Percentiles rank a stretch among this genome's conserved stretches.
These are phyloP conservation scores for Xanthoconium purpureum DNA, from an alignment of 768 basidiomycete genomes.

Conservation along the genomic window DNA sequence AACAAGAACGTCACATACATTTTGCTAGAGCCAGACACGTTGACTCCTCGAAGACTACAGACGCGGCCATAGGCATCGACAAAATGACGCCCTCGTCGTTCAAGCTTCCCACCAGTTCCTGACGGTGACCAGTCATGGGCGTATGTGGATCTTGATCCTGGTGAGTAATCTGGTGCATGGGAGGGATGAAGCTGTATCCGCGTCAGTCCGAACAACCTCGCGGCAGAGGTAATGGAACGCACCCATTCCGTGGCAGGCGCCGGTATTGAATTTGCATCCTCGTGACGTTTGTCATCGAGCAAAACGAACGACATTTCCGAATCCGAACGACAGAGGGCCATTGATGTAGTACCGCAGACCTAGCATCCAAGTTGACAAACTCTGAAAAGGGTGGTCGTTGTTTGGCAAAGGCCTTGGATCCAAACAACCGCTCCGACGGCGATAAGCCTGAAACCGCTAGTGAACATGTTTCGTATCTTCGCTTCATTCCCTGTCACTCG, in stretches of 20 bases:
- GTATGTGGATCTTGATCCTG: slow-evolving; percentile 49
- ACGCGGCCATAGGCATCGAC: slow-evolving; percentile 78
- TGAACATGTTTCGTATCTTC: slow-evolving; percentile 6
- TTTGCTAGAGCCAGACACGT: slow-evolving; percentile 81
- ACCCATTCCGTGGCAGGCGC: slow-evolving; percentile 4
- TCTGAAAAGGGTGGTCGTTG: slow-evolving; percentile 13
- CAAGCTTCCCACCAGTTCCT: slow-evolving; percentile 55
- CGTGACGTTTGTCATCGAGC: slow-evolving; percentile 30
- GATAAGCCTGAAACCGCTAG: no score
- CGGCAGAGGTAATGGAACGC: not conserved
- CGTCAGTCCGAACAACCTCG: not conserved
- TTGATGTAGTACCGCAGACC: not conserved
- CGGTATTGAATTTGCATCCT: not conserved
- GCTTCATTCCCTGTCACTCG: not conserved
- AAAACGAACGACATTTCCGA: slow-evolving; percentile 50
- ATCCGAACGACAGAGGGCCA: slow-evolving; percentile 28
- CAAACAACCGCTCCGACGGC: slow-evolving; percentile 22
- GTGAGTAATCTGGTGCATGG: slow-evolving; percentile 37
- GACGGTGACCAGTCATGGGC: slow-evolving; percentile 71
- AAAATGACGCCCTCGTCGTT: slow-evolving; percentile 73
- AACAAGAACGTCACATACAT: slow-evolving; percentile 42
- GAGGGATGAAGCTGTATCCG: slow-evolving; percentile 46
- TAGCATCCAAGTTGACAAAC: not conserved
- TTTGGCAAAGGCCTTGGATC: slow-evolving; percentile 32
- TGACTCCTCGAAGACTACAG: slow-evolving; percentile 79